These are phyloP conservation scores for Globisporangium sylvaticum DNA, from an alignment of 352 stramenopile genomes.

Conservation along the genomic window DNA sequence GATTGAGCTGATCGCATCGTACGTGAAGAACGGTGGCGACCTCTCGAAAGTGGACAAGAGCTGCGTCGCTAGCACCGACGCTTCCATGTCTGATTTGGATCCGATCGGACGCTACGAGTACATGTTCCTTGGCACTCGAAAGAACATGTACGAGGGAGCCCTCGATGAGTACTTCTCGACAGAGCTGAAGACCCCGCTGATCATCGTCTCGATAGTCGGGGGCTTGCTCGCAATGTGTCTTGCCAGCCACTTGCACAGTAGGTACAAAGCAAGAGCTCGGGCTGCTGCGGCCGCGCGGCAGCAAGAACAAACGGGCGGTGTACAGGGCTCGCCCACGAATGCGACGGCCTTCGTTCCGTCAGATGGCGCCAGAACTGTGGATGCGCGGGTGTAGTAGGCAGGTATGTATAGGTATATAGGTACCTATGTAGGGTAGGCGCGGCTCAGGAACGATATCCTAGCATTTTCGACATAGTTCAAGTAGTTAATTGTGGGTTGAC, in stretches of 20 bases:
- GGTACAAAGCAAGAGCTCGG: background rate
- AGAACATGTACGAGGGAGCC: background rate
- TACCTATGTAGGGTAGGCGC: too few relatives aligned
- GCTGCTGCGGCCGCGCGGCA: background rate
- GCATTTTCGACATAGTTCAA: too few relatives aligned
- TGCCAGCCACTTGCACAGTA: background rate
- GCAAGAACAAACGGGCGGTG: background rate
- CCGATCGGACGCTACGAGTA: background rate
- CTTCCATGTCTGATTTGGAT: background rate
- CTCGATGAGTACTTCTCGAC: background rate
- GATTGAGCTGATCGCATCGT: constrained; percentile 37
- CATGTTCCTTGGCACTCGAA: background rate
- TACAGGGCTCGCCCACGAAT: background rate
- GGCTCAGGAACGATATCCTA: too few relatives aligned
- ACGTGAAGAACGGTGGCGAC: constrained; percentile 17
- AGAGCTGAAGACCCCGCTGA: background rate
- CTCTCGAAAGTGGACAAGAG: background rate
- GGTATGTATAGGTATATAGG: background rate
- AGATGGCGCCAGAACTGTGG: background rate
- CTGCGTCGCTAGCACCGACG: background rate
- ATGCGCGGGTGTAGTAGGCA: background rate
- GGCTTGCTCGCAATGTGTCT: background rate
- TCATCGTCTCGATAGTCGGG: background rate
- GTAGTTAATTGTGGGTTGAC: too few relatives aligned
- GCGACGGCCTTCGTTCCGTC: background rate